phyloP scores from a whole-genome alignment of 208 protist species.

The Acanthamoeba lenticulata region DNA sequence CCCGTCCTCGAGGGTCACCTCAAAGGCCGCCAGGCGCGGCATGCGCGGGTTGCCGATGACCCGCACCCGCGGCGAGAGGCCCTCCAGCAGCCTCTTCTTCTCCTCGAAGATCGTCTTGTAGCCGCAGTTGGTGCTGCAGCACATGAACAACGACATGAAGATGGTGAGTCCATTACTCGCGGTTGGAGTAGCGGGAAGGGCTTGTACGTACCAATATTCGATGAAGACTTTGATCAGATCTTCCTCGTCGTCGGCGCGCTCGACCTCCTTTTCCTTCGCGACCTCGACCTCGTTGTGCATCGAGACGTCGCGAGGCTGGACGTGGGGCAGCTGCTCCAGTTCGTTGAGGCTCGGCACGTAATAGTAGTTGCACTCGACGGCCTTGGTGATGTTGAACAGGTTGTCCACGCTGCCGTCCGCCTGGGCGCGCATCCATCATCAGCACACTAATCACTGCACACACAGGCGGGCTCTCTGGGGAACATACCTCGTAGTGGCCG shows the following conservation, averaged over 20 bases:
- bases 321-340: neutral
- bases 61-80: neutral
- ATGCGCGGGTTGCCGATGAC: constrained; percentile 50
- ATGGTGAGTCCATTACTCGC: neutral
- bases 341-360: constrained; percentile 50
- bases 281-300: neutral
- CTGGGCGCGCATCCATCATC: neutral
- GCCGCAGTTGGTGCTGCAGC: constrained; percentile 52
- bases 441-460: neutral
- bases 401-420: constrained; percentile 62
- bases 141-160: neutral
- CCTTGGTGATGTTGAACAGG: constrained; percentile 45
- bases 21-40: constrained; percentile 51
- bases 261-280: neutral
- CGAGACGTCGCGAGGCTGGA: neutral
- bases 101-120: constrained; percentile 63
- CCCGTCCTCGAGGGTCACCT: constrained; percentile 38
- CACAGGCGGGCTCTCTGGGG: neutral
- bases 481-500: neutral
- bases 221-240: neutral
- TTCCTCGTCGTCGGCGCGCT: neutral
- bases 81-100: constrained; percentile 12
- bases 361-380: constrained; percentile 62
- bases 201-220: constrained; percentile 31
- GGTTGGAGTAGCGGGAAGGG: neutral